A percentile compares a stretch with the other conserved stretches of the same genome.
Conservation (phyloP, 352 stramenopile species). For the Pythium coloratum region DNA sequence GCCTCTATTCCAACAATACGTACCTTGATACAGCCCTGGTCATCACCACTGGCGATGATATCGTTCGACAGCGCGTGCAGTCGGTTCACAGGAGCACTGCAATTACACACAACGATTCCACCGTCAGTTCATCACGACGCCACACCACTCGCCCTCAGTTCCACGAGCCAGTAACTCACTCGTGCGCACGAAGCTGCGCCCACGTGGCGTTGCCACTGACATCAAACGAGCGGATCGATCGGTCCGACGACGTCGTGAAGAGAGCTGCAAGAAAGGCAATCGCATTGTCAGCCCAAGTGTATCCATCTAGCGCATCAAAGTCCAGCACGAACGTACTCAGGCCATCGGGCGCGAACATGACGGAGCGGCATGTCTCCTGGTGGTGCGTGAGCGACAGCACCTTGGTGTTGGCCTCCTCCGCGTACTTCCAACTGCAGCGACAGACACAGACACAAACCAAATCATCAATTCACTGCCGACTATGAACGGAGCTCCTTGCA, state of each 20-base stretch:
- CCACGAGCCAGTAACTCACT: conserved; percentile 36
- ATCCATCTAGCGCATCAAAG: conserved; percentile 6
- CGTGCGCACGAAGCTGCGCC: conserved; percentile 79
- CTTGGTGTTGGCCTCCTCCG: conserved; percentile 64
- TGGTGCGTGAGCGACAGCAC: conserved; percentile 77
- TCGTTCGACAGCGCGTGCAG: conserved; percentile 71
- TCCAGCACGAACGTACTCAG: conserved; percentile 45
- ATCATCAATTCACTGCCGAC: too few relatives aligned
- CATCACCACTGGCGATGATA: conserved; percentile 76
- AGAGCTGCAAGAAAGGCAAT: conserved; percentile 40
- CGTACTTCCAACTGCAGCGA: conserved; percentile 45
- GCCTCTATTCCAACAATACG: conserved; percentile 1
- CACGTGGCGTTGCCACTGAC: conserved; percentile 73
- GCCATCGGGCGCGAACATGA: conserved; percentile 77
- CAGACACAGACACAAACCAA: too few relatives aligned
- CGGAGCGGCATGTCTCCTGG: conserved; percentile 61
- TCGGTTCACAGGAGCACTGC: conserved; percentile 58
- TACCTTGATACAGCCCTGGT: conserved; percentile 76
- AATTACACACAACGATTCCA: not conserved
- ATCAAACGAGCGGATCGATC: conserved; percentile 83
- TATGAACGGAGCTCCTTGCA: too few relatives aligned
- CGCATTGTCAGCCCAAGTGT: not conserved
- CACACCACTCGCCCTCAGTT: not conserved
- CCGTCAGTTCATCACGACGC: too few relatives aligned
- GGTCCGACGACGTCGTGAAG: conserved; percentile 75